Evolutionary conservation across 2,329 filamentous ascomycete genomes (phyloP).

Genomic region (Dactylellina cionopaga): DNA sequence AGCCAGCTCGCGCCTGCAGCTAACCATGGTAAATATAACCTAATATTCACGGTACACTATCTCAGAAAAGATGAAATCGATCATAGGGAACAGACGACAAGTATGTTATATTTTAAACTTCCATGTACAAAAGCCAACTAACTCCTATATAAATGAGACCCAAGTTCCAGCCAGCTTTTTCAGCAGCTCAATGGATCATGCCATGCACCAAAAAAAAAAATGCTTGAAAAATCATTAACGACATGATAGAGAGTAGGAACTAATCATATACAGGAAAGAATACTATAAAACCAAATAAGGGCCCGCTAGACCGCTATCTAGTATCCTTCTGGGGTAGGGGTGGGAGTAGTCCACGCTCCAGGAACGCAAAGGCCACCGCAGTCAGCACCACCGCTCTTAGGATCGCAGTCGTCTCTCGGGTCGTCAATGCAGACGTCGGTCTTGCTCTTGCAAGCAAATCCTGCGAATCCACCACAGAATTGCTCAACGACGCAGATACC

Average conservation of each 20-base stretch:
- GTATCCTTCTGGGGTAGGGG: not conserved
- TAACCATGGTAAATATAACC: too few relatives aligned
- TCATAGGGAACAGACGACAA: too few relatives aligned
- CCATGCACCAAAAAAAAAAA: not conserved
- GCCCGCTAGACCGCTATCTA: not conserved
- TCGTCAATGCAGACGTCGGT: conserved; percentile 62
- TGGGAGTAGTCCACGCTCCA: not conserved
- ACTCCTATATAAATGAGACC: too few relatives aligned
- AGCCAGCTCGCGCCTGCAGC: too few relatives aligned
- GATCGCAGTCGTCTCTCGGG: conserved; percentile 62
- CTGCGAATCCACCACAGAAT: conserved; percentile 62
- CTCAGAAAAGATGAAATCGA: too few relatives aligned
- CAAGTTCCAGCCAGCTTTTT: too few relatives aligned
- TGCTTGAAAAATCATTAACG: not conserved
- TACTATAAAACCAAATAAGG: not conserved
- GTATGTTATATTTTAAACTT: too few relatives aligned
- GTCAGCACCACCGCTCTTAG: conserved; percentile 61
- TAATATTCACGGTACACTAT: too few relatives aligned
- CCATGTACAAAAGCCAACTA: too few relatives aligned
- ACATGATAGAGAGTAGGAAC: not conserved
- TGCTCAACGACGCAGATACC: conserved; percentile 40
- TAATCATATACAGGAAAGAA: conserved; percentile 17
- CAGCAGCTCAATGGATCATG: too few relatives aligned
- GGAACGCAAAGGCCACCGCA: conserved; percentile 62
- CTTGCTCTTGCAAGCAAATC: conserved; percentile 57